These are phyloP conservation scores for Margaritispora aquatica DNA, from an alignment of 495 filamentous ascomycete species.

Conservation along the genomic window DNA sequence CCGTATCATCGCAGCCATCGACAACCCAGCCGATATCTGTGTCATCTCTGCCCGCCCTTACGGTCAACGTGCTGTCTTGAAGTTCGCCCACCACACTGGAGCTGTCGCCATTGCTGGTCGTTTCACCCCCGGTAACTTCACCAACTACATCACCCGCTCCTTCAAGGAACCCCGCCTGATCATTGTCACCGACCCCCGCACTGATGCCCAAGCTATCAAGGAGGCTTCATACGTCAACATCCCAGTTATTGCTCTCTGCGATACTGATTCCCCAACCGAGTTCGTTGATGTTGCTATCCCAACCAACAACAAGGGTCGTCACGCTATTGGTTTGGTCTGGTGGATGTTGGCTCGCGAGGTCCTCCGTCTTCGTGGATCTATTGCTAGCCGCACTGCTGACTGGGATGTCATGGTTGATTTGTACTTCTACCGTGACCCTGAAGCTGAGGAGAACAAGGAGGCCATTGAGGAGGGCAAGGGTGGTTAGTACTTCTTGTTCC, in stretches of 20 bases:
- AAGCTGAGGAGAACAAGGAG: conserved; percentile 97
- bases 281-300: conserved; percentile 99
- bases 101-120: conserved; percentile 97
- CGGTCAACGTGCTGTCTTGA: conserved; percentile 97
- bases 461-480: conserved; percentile 42
- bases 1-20: conserved; percentile 95
- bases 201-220: conserved; percentile 99
- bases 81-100: conserved; percentile 97
- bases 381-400: conserved; percentile 86
- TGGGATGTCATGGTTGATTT: conserved; percentile 99
- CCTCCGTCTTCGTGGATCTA: conserved; percentile 93
- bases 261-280: conserved; percentile 98
- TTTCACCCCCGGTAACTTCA: conserved; percentile 99
- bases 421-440: conserved; percentile 99
- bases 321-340: conserved; percentile 97
- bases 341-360: conserved; percentile 99
- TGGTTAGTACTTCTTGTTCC: conserved; percentile 17
- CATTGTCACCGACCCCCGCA: conserved; percentile 98
- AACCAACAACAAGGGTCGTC: conserved; percentile 99
- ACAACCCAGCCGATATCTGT: conserved; percentile 98
- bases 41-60: conserved; percentile 99
- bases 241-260: conserved; percentile 96
- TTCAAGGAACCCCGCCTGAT: conserved; percentile 99
- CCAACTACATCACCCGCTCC: conserved; percentile 99
- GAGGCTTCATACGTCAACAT: conserved; percentile 99